Evolutionary conservation across 2,329 filamentous ascomycete species (phyloP).

Genomic region (Alternaria arborescens): DNA sequence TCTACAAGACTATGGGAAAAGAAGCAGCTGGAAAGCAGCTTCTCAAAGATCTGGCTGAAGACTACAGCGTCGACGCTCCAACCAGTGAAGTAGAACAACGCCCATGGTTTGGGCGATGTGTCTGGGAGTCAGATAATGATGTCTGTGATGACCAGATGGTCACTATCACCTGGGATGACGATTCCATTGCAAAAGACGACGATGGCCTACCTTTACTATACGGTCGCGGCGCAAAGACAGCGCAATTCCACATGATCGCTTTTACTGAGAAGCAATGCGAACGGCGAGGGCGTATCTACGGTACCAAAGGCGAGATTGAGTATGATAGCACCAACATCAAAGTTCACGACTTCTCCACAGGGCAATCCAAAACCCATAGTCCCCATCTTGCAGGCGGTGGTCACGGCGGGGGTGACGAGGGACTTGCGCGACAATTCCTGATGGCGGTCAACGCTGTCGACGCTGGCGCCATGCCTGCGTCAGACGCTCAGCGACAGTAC

Average conservation of each 20-base stretch:
- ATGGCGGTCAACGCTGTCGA: conserved; percentile 82
- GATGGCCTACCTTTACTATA: conserved; percentile 25
- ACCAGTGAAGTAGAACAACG: conserved; percentile 58
- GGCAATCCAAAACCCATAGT: conserved; percentile 63
- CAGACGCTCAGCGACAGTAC: conserved; percentile 75
- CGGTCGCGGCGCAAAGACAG: conserved; percentile 76
- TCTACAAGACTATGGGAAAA: conserved; percentile 57
- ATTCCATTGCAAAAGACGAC: conserved; percentile 51
- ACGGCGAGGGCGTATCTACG: conserved; percentile 85
- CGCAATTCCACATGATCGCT: conserved; percentile 92
- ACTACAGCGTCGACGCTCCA: conserved; percentile 66
- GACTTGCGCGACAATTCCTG: conserved; percentile 83
- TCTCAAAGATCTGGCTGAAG: conserved; percentile 59
- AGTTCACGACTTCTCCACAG: conserved; percentile 75
- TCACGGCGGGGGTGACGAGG: conserved; percentile 82
- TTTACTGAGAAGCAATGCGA: conserved; percentile 88
- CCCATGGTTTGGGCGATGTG: conserved; percentile 89
- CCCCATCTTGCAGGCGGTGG: conserved; percentile 68
- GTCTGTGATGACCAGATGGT: conserved; percentile 94
- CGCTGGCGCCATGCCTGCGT: conserved; percentile 70
- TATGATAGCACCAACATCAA: conserved; percentile 83
- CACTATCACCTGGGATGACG: conserved; percentile 86
- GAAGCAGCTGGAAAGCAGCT: conserved; percentile 62
- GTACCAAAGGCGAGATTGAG: conserved; percentile 82
- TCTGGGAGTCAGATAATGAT: conserved; percentile 91